These are phyloP conservation scores for Seiridium unicorne DNA, from an alignment of 2,329 filamentous ascomycete species.

Conservation along the genomic window DNA sequence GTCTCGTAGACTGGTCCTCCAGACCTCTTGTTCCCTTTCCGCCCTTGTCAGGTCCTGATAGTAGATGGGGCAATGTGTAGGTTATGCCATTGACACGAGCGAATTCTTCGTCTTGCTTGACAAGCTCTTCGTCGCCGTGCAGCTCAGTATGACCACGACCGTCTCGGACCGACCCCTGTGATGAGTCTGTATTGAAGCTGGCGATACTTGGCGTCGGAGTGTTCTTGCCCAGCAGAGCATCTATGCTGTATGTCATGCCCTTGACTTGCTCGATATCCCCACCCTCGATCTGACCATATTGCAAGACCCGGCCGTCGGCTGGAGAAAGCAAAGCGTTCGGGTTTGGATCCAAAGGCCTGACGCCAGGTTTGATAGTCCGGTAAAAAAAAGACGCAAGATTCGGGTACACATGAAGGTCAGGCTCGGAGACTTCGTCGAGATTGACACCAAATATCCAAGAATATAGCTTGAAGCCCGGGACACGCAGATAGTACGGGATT, in stretches of 20 bases:
- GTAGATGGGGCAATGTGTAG: conserved; percentile 84
- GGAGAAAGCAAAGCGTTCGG: conserved; percentile 80
- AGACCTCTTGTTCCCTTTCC: conserved; percentile 43
- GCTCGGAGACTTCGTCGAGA: conserved; percentile 82
- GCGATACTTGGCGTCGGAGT: conserved; percentile 56
- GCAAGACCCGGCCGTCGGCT: conserved; percentile 85
- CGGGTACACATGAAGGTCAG: conserved; percentile 83
- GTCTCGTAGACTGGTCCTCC: conserved; percentile 70
- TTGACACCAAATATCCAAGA: conserved; percentile 89
- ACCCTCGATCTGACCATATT: conserved; percentile 88
- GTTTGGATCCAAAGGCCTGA: conserved; percentile 79
- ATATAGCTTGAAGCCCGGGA: conserved; percentile 90
- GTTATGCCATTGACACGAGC: conserved; percentile 92
- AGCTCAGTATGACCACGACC: conserved; percentile 23
- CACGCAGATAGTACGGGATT: conserved; percentile 82
- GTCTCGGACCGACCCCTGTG: conserved; percentile 19
- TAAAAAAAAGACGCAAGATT: conserved; percentile 98
- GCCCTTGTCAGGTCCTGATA: conserved; percentile 65
- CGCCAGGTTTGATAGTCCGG: conserved; percentile 85
- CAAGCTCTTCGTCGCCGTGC: conserved; percentile 59
- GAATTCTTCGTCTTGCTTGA: conserved; percentile 87
- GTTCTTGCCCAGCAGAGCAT: conserved; percentile 78
- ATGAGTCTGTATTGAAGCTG: conserved; percentile 27
- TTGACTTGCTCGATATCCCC: conserved; percentile 98
- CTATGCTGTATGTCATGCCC: conserved; percentile 95